These are phyloP conservation scores for Alisma plantagoaquatica DNA, from an alignment of 106 monocot species.

Conservation along the genomic window DNA sequence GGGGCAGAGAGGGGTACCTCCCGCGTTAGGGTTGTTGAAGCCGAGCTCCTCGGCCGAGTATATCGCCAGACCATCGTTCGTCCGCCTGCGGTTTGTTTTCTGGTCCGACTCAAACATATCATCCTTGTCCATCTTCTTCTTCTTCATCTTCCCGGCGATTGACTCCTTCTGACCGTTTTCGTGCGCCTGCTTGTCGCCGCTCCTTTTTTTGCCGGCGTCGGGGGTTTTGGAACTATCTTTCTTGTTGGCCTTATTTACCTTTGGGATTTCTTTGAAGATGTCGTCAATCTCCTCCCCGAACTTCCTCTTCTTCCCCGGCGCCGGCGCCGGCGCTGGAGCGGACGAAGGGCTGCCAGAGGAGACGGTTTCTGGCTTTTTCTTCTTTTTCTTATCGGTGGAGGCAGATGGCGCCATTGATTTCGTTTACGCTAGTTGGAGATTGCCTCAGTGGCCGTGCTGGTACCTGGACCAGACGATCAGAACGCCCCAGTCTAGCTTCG, in stretches of 20 bases:
- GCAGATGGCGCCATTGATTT: neutral
- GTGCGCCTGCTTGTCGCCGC: neutral
- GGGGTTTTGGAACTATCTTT: neutral
- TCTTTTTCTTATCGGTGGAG: neutral
- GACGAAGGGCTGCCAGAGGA: neutral
- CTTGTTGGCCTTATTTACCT: neutral
- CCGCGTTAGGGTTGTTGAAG: slow-evolving; percentile 42
- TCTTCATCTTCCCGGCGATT: neutral
- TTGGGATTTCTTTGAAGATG: slow-evolving; percentile 4
- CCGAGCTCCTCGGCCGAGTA: slow-evolving; percentile 63
- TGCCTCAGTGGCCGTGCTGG: too few species aligned
- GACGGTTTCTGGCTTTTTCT: neutral
- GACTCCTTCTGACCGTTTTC: neutral
- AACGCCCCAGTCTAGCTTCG: too few species aligned
- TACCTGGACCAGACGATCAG: too few species aligned
- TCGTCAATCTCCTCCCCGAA: slow-evolving; percentile 21
- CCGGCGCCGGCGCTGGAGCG: neutral
- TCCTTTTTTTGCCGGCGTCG: neutral
- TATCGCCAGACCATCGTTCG: slow-evolving; percentile 49
- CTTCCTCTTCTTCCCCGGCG: neutral
- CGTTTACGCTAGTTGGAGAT: too few species aligned
- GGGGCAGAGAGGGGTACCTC: slow-evolving; percentile 66
- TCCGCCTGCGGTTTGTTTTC: slow-evolving; percentile 28
- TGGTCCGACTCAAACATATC: neutral
- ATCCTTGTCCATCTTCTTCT: slow-evolving; percentile 5